phyloP scores from a whole-genome alignment of 2,329 filamentous ascomycete genomes.

The Diaporthe citrichinensis region DNA sequence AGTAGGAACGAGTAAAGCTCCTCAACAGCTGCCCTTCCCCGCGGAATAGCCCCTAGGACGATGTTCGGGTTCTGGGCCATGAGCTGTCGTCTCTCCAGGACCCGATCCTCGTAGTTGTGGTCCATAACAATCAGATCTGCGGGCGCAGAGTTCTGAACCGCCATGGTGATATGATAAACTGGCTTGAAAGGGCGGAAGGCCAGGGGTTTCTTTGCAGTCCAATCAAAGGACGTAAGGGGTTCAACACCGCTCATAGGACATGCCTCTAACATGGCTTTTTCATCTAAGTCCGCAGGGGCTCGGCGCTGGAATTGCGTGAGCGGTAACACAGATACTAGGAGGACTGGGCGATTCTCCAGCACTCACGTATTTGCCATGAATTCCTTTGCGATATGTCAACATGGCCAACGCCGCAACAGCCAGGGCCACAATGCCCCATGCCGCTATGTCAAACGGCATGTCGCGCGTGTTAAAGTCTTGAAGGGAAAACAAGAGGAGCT shows the following conservation, averaged over 20 bases:
- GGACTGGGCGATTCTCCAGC: too few species aligned
- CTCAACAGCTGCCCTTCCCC: constrained; percentile 57
- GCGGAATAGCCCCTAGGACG: constrained; percentile 59
- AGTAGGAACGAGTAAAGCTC: constrained; percentile 66
- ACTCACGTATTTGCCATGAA: background rate
- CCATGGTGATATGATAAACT: constrained; percentile 69
- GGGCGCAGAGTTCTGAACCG: constrained; percentile 57
- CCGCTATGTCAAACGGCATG: background rate
- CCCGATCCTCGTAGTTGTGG: constrained; percentile 61
- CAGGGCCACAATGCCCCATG: constrained; percentile 16
- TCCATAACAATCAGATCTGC: constrained; percentile 69
- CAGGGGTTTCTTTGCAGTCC: constrained; percentile 54
- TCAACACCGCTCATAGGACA: constrained; percentile 44
- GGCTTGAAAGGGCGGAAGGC: constrained; percentile 65
- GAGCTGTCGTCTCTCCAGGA: constrained; percentile 56
- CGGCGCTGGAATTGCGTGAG: background rate
- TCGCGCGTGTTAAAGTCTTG: background rate
- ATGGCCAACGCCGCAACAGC: background rate
- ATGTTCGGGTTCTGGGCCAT: constrained; percentile 55
- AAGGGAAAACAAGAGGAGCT: accelerated
- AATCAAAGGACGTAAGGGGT: constrained; percentile 55
- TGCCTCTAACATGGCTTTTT: background rate
- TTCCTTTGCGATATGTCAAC: background rate
- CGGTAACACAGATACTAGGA: background rate
- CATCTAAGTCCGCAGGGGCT: background rate